A percentile compares a stretch with the other conserved stretches of the same genome.
These are phyloP conservation scores for Suhomyces sp. DNA, from an alignment of 805 yeast species.

Conservation along the genomic window DNA sequence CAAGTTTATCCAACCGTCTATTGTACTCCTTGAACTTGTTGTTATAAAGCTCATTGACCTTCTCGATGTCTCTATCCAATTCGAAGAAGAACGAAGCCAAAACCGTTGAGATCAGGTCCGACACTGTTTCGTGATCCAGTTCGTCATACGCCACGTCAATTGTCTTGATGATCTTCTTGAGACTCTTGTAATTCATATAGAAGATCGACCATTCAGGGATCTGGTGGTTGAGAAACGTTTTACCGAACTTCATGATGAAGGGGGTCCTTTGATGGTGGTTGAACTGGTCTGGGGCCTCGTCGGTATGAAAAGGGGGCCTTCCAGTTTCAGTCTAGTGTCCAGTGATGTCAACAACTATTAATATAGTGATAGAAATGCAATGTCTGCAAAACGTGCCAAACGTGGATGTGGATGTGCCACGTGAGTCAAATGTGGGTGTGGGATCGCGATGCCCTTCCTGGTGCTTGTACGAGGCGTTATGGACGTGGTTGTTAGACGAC, in stretches of 20 bases:
- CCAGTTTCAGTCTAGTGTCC: too few relatives aligned
- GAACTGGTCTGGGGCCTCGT: too few relatives aligned
- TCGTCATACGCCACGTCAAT: constrained; percentile 47
- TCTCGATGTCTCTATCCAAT: constrained; percentile 77
- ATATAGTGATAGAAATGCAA: background rate
- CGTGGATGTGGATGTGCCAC: constrained; percentile 2
- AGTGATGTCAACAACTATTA: too few relatives aligned
- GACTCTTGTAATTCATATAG: constrained; percentile 81
- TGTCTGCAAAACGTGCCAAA: constrained; percentile 6
- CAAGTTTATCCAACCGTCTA: constrained; percentile 56
- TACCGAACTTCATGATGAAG: constrained; percentile 87
- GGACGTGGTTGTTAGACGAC: too few relatives aligned
- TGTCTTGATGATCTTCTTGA: constrained; percentile 76
- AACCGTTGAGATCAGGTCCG: constrained; percentile 23
- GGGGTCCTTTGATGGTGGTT: too few relatives aligned
- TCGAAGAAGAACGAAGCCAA: constrained; percentile 71
- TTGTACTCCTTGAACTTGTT: constrained; percentile 72
- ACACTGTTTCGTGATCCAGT: constrained; percentile 21
- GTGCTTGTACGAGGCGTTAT: too few relatives aligned
- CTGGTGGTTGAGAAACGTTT: constrained; percentile 76
- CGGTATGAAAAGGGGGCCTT: too few relatives aligned
- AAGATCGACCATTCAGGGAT: constrained; percentile 89
- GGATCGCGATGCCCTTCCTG: too few relatives aligned
- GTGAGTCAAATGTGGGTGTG: too few relatives aligned
- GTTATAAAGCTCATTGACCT: constrained; percentile 77